A percentile compares a stretch with the other conserved stretches of the same genome.
phyloP scores from a whole-genome alignment of 768 basidiomycete genomes.

The Lactarius hatsudake region DNA sequence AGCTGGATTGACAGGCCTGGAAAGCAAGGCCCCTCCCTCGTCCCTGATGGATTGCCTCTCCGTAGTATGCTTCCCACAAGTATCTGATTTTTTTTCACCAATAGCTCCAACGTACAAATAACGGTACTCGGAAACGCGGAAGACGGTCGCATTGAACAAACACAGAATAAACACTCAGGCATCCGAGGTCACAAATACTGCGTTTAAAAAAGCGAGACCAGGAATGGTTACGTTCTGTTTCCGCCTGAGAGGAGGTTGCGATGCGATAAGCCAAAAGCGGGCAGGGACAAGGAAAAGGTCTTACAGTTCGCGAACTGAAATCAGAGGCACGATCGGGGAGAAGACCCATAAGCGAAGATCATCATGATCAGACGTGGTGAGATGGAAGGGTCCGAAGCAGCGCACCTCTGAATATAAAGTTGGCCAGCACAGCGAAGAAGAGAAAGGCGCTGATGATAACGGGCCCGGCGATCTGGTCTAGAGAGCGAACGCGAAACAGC shows the following conservation, averaged over 20 bases:
- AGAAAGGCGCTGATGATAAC: conserved; percentile 76
- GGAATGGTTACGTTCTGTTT: conserved; percentile 25
- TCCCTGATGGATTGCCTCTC: background rate
- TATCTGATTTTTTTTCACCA: background rate
- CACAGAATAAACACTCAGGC: background rate
- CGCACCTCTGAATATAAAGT: conserved; percentile 82
- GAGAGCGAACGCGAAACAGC: background rate
- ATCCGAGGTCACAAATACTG: conserved; percentile 14
- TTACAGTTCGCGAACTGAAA: conserved; percentile 27
- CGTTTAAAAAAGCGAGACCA: conserved; percentile 19
- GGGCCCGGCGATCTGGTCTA: conserved; percentile 83
- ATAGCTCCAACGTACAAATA: background rate
- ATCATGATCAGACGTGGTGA: conserved; percentile 1
- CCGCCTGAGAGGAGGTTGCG: conserved; percentile 8
- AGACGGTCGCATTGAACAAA: background rate
- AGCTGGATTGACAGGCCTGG: background rate
- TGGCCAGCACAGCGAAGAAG: conserved; percentile 84
- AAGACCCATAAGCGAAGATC: background rate
- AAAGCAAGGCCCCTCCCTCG: background rate
- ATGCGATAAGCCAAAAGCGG: background rate
- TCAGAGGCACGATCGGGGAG: background rate
- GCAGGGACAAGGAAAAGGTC: background rate
- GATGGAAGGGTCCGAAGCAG: too few relatives aligned
- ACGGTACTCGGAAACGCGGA: background rate
- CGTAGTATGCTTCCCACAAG: background rate